phyloP scores from a whole-genome alignment of 139 green algal species.

The Pleodorina starrii region DNA sequence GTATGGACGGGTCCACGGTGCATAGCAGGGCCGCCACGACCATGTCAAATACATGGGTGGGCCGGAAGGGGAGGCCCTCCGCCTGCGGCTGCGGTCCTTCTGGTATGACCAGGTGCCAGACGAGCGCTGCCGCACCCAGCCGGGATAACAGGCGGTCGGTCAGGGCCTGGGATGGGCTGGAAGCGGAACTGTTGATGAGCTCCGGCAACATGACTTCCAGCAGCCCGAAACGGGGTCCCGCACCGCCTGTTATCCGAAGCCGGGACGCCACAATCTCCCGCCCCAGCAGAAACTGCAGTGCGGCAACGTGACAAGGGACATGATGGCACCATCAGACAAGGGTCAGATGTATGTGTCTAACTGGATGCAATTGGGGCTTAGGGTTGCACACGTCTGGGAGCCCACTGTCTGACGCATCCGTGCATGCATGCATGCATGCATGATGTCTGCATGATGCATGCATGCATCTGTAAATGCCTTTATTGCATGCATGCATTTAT shows the following conservation, averaged over 20 bases:
- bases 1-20: not conserved
- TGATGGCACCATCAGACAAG: too few species aligned
- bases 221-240: not conserved
- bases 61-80: too few species aligned
- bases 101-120: not conserved
- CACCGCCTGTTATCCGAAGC: not conserved
- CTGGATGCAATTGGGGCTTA: too few species aligned
- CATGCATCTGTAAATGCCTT: too few species aligned
- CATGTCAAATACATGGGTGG: slow-evolving; percentile 23
- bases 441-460: too few species aligned
- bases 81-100: not conserved
- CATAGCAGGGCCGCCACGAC: not conserved
- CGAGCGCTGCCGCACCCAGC: slow-evolving; percentile 1
- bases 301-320: too few species aligned
- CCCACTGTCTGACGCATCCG: too few species aligned
- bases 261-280: not conserved
- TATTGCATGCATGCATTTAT: too few species aligned
- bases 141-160: slow-evolving; percentile 18
- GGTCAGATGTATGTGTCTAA: too few species aligned
- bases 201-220: not conserved
- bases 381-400: too few species aligned
- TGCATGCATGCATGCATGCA: too few species aligned
- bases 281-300: slow-evolving; percentile 25
- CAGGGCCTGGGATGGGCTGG: not conserved
- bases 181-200: not conserved